These are phyloP conservation scores for Psilocybe azurescens DNA, from an alignment of 768 basidiomycete genomes.

Conservation along the genomic window DNA sequence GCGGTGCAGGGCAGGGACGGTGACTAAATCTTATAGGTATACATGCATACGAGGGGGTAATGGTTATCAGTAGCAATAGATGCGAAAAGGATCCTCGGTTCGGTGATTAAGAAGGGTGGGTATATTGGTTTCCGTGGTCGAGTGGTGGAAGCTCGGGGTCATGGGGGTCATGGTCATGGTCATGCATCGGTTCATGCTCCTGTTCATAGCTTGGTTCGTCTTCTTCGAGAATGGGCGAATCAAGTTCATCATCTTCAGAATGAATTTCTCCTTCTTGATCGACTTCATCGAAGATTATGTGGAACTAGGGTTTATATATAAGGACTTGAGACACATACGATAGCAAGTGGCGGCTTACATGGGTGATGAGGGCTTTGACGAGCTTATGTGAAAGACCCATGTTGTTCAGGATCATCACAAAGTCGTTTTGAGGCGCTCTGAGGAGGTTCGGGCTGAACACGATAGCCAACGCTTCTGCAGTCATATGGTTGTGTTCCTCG, in stretches of 20 bases:
- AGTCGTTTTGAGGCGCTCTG: conserved; percentile 79
- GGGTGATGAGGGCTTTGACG: conserved; percentile 77
- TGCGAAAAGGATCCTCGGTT: conserved; percentile 26
- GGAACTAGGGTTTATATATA: conserved; percentile 44
- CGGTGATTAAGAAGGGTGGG: conserved; percentile 26
- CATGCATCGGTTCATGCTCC: conserved; percentile 21
- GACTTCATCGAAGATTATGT: conserved; percentile 74
- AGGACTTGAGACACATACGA: conserved; percentile 10
- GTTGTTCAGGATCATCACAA: conserved; percentile 77
- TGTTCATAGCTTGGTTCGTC: conserved; percentile 31
- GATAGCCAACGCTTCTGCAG: conserved; percentile 81
- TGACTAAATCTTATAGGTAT: conserved; percentile 15
- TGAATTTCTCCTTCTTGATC: conserved; percentile 68
- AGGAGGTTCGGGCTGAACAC: conserved; percentile 86
- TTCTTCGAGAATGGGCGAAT: conserved; percentile 70
- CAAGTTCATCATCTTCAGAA: conserved; percentile 58
- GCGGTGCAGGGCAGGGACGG: conserved; percentile 10
- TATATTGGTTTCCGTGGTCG: conserved; percentile 27
- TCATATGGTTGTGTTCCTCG: conserved; percentile 92
- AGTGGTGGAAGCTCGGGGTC: conserved; percentile 19
- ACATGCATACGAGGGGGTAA: conserved; percentile 16
- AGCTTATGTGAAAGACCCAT: conserved; percentile 81
- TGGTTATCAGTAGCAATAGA: conserved; percentile 22
- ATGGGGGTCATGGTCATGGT: conserved; percentile 30
- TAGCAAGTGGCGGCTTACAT: conserved; percentile 51